Conservation (phyloP, 345 rosid species). For the Eucalyptus shirleyi region DNA sequence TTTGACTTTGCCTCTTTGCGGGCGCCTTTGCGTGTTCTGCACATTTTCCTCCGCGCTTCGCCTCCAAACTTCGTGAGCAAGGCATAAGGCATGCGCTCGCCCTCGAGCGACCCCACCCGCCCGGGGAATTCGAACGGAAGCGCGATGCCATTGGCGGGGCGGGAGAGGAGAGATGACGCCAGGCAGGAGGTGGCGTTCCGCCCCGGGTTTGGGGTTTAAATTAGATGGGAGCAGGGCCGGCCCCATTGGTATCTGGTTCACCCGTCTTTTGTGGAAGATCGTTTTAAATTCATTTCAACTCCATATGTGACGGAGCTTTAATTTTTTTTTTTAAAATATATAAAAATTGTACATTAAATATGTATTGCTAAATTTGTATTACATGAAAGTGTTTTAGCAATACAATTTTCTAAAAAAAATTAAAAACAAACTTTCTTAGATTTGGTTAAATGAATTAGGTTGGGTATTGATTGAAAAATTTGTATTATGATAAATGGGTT, state of each 20-base stretch:
- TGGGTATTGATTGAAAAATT: no score
- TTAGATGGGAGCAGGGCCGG: background rate
- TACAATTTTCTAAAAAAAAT: no score
- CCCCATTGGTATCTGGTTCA: no score
- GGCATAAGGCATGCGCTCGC: background rate
- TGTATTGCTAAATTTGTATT: no score
- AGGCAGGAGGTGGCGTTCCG: background rate
- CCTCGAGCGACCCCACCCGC: background rate
- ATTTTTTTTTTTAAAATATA: no score
- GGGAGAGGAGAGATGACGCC: background rate
- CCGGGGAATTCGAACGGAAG: background rate
- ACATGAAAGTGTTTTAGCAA: no score
- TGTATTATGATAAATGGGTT: no score
- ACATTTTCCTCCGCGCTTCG: background rate
- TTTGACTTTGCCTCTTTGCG: background rate
- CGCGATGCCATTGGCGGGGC: background rate
- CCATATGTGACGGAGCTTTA: no score
- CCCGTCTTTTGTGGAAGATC: background rate
- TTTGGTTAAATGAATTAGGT: no score
- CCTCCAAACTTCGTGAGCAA: background rate
- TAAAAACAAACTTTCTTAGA: no score
- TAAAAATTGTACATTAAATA: no score
- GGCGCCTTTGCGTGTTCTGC: background rate
- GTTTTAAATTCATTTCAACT: no score
- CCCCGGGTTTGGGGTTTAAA: background rate